These are phyloP conservation scores for Aspergillus olivimuriae DNA, from an alignment of 495 filamentous ascomycete genomes.

Conservation along the genomic window DNA sequence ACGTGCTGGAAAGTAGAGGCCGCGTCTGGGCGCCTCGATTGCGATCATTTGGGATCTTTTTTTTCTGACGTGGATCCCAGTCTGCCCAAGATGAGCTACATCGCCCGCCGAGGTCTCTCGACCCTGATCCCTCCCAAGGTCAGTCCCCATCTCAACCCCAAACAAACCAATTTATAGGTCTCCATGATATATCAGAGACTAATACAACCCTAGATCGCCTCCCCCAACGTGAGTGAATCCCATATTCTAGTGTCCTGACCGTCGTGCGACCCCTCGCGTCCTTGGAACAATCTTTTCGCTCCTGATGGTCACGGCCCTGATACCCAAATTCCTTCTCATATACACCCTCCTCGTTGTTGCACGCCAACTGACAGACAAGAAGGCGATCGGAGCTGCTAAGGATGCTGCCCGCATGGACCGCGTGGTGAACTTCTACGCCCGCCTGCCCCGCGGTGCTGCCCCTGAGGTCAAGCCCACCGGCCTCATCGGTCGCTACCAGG, in stretches of 20 bases:
- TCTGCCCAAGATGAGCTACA: slow-evolving; percentile 78
- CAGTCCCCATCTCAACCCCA: slow-evolving; percentile 23
- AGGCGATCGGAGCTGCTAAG: slow-evolving; percentile 87
- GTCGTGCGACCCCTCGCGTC: slow-evolving; percentile 16
- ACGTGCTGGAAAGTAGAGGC: slow-evolving; percentile 8
- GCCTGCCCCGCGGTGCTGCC: slow-evolving; percentile 83
- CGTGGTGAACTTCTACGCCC: slow-evolving; percentile 96
- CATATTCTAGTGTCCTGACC: not conserved
- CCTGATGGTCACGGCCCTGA: not conserved
- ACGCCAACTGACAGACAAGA: slow-evolving; percentile 17
- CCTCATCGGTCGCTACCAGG: slow-evolving; percentile 79
- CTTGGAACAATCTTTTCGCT: slow-evolving; percentile 8
- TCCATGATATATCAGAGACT: too few species aligned
- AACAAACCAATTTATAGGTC: too few species aligned
- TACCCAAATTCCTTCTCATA: not conserved
- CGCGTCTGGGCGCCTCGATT: not conserved
- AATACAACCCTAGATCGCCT: slow-evolving; percentile 60
- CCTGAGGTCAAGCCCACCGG: slow-evolving; percentile 74
- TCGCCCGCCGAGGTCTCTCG: slow-evolving; percentile 82
- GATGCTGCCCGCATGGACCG: slow-evolving; percentile 95
- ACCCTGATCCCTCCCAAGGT: slow-evolving; percentile 99
- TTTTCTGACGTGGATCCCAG: slow-evolving; percentile 24
- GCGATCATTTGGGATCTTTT: slow-evolving; percentile 2
- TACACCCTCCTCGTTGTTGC: not conserved
- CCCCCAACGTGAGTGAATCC: slow-evolving; percentile 72